Percentiles rank a stretch among this genome's conserved stretches.
Conservation (phyloP, 2,329 filamentous ascomycete genomes). For the Monosporascus sp. region DNA sequence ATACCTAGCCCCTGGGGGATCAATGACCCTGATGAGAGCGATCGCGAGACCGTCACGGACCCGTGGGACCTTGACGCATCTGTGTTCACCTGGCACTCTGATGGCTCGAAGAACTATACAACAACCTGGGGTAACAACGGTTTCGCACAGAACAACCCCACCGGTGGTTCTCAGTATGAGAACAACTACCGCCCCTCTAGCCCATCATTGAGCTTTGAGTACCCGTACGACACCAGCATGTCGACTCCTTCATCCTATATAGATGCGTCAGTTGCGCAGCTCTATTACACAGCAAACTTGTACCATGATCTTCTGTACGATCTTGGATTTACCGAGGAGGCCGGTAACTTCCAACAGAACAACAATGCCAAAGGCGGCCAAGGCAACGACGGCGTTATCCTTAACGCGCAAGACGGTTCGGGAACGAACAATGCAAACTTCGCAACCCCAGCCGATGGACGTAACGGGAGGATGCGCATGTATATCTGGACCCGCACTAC, state of each 20-base stretch:
- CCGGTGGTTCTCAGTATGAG: slow-evolving; percentile 37
- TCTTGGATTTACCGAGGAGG: slow-evolving; percentile 52
- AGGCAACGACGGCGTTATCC: slow-evolving; percentile 47
- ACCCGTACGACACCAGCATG: slow-evolving; percentile 31
- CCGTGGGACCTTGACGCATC: slow-evolving; percentile 43
- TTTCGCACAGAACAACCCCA: slow-evolving; percentile 47
- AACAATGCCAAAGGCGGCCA: slow-evolving; percentile 48
- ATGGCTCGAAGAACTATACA: slow-evolving; percentile 42
- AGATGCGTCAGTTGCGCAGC: slow-evolving; percentile 51
- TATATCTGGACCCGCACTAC: slow-evolving; percentile 47
- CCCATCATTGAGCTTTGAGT: slow-evolving; percentile 39
- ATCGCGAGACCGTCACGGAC: slow-evolving; percentile 37
- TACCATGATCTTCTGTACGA: slow-evolving; percentile 55
- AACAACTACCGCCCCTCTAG: slow-evolving; percentile 45
- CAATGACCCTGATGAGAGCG: slow-evolving; percentile 47
- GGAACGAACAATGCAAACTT: slow-evolving; percentile 55
- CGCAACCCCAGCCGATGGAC: slow-evolving; percentile 46
- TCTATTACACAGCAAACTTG: slow-evolving; percentile 55
- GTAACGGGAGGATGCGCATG: slow-evolving; percentile 51
- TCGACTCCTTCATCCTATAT: slow-evolving; percentile 36
- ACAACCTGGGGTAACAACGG: slow-evolving; percentile 55
- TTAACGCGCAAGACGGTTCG: slow-evolving; percentile 52
- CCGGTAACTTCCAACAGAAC: slow-evolving; percentile 55
- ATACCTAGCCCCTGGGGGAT: slow-evolving; percentile 40
- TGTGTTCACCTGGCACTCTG: slow-evolving; percentile 47